These are phyloP conservation scores for Ceratobasidium theobromae DNA, from an alignment of 1,284 basidiomycete species.

Conservation along the genomic window DNA sequence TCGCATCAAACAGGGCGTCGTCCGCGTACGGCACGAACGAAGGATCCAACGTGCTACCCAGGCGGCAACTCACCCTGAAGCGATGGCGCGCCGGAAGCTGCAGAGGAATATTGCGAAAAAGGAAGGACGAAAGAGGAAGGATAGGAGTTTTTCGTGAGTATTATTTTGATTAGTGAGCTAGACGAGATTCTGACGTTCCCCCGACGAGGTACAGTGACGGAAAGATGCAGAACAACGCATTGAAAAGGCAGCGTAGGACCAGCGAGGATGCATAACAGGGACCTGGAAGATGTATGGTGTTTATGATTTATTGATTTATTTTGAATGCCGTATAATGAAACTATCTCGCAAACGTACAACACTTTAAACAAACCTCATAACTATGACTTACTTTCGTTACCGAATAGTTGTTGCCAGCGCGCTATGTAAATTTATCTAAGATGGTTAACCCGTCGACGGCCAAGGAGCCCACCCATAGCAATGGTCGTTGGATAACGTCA, in stretches of 20 bases:
- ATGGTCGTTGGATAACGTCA: no score
- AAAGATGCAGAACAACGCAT: slow-evolving; percentile 24
- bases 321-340: no score
- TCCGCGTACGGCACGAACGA: slow-evolving; percentile 71
- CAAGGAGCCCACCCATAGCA: no score
- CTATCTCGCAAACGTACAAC: no score
- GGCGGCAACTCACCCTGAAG: slow-evolving; percentile 70
- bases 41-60: slow-evolving; percentile 65
- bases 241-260: not conserved
- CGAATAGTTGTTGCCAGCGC: no score
- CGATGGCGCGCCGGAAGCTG: slow-evolving; percentile 72
- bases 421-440: no score
- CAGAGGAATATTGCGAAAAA: slow-evolving; percentile 71
- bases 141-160: slow-evolving; percentile 45
- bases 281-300: no score
- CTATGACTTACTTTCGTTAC: no score
- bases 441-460: no score
- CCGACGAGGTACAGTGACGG: slow-evolving; percentile 9
- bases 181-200: not conserved
- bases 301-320: no score
- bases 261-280: not conserved
- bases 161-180: not conserved
- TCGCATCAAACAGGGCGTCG: slow-evolving; percentile 70
- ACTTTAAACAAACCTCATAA: no score
- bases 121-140: slow-evolving; percentile 79